A percentile compares a stretch with the other conserved stretches of the same genome.
These are phyloP conservation scores for Primulina tabacum DNA, from an alignment of 257 asterid genomes.

Conservation along the genomic window DNA sequence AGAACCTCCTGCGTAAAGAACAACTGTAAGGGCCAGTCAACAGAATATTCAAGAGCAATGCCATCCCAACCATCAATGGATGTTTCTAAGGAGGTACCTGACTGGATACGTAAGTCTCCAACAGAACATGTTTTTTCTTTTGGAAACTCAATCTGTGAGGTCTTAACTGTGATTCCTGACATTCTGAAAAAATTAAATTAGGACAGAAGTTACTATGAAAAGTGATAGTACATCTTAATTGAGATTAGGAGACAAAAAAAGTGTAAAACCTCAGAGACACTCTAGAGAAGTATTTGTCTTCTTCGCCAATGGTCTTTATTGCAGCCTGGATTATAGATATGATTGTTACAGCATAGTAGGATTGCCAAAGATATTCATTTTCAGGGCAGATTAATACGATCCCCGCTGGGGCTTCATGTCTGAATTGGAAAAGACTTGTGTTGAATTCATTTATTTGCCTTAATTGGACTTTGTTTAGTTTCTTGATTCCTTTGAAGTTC, in stretches of 20 bases:
- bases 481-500: not conserved
- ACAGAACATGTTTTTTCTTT: constrained; percentile 62
- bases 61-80: constrained; percentile 97
- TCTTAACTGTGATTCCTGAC: constrained; percentile 67
- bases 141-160: constrained; percentile 63
- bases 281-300: constrained; percentile 83
- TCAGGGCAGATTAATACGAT: not conserved
- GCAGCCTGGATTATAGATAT: constrained; percentile 67
- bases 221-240: constrained; percentile 12
- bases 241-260: constrained; percentile 19
- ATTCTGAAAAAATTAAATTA: constrained; percentile 47
- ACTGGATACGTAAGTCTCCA: constrained; percentile 53
- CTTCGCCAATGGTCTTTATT: constrained; percentile 88
- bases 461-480: too few relatives aligned
- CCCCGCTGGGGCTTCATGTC: not conserved
- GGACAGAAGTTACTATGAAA: constrained; percentile 11
- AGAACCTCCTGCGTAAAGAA: constrained; percentile 89
- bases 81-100: constrained; percentile 63
- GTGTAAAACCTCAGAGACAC: constrained; percentile 70
- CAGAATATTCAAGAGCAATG: constrained; percentile 82
- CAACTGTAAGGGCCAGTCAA: constrained; percentile 97
- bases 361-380: constrained; percentile 22
- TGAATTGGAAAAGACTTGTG: too few relatives aligned
- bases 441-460: too few relatives aligned
- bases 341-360: constrained; percentile 24